These are phyloP conservation scores for Phoenix dactylifera DNA, from an alignment of 176 grass and related monocot species.

Conservation along the genomic window DNA sequence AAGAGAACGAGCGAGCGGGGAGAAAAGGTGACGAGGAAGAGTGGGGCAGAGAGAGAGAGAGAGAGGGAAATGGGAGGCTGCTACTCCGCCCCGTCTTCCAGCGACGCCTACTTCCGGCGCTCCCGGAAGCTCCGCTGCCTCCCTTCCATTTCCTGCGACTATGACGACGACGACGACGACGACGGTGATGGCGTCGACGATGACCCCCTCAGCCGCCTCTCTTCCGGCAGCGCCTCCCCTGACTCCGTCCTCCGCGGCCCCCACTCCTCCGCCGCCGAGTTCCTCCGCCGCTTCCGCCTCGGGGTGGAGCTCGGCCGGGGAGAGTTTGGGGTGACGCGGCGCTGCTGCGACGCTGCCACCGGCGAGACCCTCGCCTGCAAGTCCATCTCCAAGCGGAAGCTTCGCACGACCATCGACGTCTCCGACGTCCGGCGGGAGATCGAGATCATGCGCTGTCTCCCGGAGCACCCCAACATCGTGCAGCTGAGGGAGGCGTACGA, in stretches of 20 bases:
- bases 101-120: constrained; percentile 11
- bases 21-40: not conserved
- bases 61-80: constrained; percentile 5
- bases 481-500: constrained; percentile 51
- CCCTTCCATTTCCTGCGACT: no score
- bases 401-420: constrained; percentile 37
- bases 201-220: no score
- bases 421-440: constrained; percentile 67
- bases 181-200: no score
- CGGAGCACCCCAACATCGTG: constrained; percentile 27
- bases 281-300: constrained; percentile 27
- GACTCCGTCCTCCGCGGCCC: no score
- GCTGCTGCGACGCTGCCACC: constrained; percentile 43
- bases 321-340: constrained; percentile 74
- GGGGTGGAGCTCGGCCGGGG: constrained; percentile 72
- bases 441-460: constrained; percentile 46
- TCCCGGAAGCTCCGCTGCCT: no score
- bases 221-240: no score
- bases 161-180: no score
- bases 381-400: constrained; percentile 45
- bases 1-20: not conserved
- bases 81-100: constrained; percentile 7
- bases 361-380: constrained; percentile 73
- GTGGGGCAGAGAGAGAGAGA: not conserved
- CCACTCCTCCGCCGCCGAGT: no score